A percentile compares a stretch with the other conserved stretches of the same genome.
Evolutionary conservation across 495 filamentous ascomycete species (phyloP).

Genomic region (Talaromyces trachyspermus): DNA sequence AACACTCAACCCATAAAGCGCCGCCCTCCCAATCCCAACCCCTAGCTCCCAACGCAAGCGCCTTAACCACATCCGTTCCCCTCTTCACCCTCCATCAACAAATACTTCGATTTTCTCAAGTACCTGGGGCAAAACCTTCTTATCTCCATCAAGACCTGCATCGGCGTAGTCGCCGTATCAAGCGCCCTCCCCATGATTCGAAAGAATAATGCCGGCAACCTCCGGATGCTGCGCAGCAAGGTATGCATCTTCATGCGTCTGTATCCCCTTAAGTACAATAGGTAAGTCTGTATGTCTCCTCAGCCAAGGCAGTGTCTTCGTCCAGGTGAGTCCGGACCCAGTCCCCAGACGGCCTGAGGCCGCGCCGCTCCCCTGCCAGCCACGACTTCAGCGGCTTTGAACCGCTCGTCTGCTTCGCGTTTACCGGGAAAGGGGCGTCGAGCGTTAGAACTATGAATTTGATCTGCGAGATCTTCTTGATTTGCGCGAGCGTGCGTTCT

Average conservation of each 20-base stretch:
- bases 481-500: constrained; percentile 46
- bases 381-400: no score
- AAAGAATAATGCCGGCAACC: constrained; percentile 68
- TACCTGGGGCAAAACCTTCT: constrained; percentile 60
- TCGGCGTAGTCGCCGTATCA: constrained; percentile 80
- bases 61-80: constrained; percentile 88
- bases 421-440: no score
- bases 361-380: no score
- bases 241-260: constrained; percentile 93
- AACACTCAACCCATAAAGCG: constrained; percentile 70
- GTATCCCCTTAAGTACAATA: constrained; percentile 85
- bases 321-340: no score
- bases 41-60: constrained; percentile 74
- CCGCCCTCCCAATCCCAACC: constrained; percentile 82
- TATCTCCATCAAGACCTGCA: constrained; percentile 82
- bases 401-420: no score
- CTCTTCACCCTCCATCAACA: constrained; percentile 88
- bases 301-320: no score
- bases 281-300: constrained; percentile 68
- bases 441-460: no score
- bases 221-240: constrained; percentile 52
- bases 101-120: constrained; percentile 66
- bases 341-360: no score
- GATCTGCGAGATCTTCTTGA: no score
- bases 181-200: constrained; percentile 87